Conservation (phyloP, 495 filamentous ascomycete species). For the Mytilinidion resinicola region DNA sequence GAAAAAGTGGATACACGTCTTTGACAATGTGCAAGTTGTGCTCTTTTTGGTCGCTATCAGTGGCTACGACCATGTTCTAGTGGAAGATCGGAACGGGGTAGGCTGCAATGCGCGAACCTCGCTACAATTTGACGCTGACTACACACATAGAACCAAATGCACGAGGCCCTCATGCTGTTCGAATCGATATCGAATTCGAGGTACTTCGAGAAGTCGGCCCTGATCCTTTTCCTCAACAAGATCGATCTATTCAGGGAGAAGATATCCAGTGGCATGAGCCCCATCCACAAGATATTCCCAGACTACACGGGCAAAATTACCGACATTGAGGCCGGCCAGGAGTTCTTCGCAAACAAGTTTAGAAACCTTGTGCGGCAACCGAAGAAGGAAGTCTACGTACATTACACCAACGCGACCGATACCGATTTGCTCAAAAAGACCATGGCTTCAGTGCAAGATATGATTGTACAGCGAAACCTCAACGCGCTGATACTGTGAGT, state of each 20-base stretch:
- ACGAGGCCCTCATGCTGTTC: constrained; percentile 95
- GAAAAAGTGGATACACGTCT: constrained; percentile 99
- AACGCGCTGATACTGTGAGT: constrained; percentile 86
- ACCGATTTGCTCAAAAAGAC: constrained; percentile 95
- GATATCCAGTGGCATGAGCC: constrained; percentile 75
- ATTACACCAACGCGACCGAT: constrained; percentile 98
- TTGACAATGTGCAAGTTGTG: constrained; percentile 98
- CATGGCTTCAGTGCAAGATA: constrained; percentile 95
- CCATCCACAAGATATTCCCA: constrained; percentile 99
- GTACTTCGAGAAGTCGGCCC: constrained; percentile 99
- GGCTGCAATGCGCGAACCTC: background rate
- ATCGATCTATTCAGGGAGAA: constrained; percentile 99
- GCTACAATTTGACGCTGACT: constrained; percentile 3
- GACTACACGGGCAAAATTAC: constrained; percentile 72
- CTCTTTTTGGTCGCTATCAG: constrained; percentile 98
- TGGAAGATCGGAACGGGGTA: constrained; percentile 61
- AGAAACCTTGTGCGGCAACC: constrained; percentile 82
- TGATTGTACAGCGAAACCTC: constrained; percentile 98
- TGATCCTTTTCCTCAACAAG: constrained; percentile 99
- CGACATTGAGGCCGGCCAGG: constrained; percentile 36
- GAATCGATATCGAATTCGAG: constrained; percentile 99
- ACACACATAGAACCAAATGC: constrained; percentile 76
- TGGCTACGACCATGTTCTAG: constrained; percentile 96
- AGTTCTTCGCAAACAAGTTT: constrained; percentile 34
- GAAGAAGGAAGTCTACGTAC: constrained; percentile 99